Base-by-base conservation (phyloP, 345 rosid species). In the Acer campestre region DNA sequence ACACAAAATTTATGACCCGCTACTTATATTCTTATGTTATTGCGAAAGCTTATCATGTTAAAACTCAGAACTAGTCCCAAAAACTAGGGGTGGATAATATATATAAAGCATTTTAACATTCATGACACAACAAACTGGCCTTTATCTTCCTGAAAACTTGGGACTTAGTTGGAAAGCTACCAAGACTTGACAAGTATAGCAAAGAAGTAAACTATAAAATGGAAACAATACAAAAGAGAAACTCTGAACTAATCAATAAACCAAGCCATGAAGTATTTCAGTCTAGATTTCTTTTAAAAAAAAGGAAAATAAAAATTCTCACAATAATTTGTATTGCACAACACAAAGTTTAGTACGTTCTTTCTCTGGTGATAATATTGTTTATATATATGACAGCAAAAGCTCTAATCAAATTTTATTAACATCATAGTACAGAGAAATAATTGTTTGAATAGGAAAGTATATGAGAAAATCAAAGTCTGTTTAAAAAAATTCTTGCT, bases 151-250 rank as follows among this genome's bases (percentile, higher is more conserved):
- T 7, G 40, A 20, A 67, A 38, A 31, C 31, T n/a, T 29, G 62
- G 10, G 23, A 71, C 27, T 56, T 7, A 22, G 56, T 53, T 70
- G 35, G 11, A 38, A 25, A 27, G n/a, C 58, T 62, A 22, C 18
- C 59, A 42, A 17, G 38, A 73, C 38, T 22, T 73, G 56, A 62
- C 58, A 44, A 61, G 27, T 23, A 73, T 44, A 73, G 13, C 70
- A 40, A 9, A 18, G 49, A n/a, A 10, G 27, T 67, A 38, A n/a
- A 56, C 38, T 5, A 1, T 67, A 38, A 59, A n/a, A 59, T 20
- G 48, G 20, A n/a, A 65, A 65, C 51, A 14, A 7, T 40, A 22
- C 67, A 13, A 23, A 7, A 40, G 22, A 49, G 23, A 13, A 38
- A 62, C 18, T 12, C 42, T 23, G 18, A 6, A 73, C 59, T 23